Conservation (phyloP, 768 basidiomycete genomes). For the Panaeolus cyanescens region DNA sequence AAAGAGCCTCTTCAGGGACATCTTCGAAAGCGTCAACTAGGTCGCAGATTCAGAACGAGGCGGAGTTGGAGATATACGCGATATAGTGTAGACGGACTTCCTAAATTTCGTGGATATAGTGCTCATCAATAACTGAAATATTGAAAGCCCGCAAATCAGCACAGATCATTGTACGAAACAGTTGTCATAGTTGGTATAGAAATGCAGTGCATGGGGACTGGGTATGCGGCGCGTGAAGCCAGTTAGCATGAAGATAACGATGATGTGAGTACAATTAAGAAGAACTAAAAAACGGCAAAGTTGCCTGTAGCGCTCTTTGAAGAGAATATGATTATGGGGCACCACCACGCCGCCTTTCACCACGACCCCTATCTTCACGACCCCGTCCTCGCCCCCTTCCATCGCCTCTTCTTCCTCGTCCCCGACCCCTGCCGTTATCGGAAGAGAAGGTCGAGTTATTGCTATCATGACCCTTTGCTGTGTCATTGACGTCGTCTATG, state of each 20-base stretch:
- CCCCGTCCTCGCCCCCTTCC: slow-evolving; percentile 3
- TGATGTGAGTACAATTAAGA: no score
- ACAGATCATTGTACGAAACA: neutral
- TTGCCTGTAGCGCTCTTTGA: neutral
- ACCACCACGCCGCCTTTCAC: neutral
- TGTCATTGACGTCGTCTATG: neutral
- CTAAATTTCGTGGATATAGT: neutral
- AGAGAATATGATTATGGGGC: neutral
- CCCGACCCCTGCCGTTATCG: slow-evolving; percentile 4
- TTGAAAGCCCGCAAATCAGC: no score
- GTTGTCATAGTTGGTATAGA: neutral
- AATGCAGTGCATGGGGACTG: neutral
- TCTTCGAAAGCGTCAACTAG: neutral
- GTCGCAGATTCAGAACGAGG: neutral
- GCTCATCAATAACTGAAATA: no score
- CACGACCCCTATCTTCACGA: neutral
- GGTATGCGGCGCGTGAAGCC: neutral
- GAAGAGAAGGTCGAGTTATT: neutral
- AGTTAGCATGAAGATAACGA: no score
- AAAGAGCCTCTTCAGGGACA: neutral
- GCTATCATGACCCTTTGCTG: neutral
- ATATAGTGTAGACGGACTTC: neutral
- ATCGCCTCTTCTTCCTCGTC: slow-evolving; percentile 2
- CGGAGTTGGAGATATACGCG: neutral
- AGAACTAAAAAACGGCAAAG: no score